Evolutionary conservation across 352 stramenopile species (phyloP).

Genomic region (Phytophthora hybrid): DNA sequence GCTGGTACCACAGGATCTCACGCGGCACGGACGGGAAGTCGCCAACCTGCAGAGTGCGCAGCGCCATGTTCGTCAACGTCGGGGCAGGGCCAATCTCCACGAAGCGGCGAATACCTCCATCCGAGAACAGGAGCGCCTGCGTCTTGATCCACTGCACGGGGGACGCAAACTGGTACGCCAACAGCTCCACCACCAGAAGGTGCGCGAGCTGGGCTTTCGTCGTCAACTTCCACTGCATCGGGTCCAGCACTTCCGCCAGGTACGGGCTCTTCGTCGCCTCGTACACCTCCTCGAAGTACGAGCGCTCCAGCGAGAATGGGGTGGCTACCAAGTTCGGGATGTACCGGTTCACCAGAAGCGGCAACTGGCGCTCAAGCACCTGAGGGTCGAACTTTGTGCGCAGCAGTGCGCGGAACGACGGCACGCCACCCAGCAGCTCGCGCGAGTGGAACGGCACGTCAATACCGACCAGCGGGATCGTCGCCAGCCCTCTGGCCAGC

Average conservation of each 20-base stretch:
- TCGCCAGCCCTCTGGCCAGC: constrained; percentile 73
- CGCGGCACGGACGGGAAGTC: no score
- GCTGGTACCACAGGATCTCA: constrained; percentile 89
- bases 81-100: constrained; percentile 86
- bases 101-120: constrained; percentile 68
- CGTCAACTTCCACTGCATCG: constrained; percentile 76
- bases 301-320: constrained; percentile 79
- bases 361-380: constrained; percentile 72
- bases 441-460: no score
- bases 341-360: constrained; percentile 79
- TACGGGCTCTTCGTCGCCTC: constrained; percentile 77
- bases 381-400: constrained; percentile 79
- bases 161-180: constrained; percentile 91
- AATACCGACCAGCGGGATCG: no score
- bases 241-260: constrained; percentile 69
- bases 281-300: constrained; percentile 82
- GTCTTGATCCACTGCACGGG: constrained; percentile 93
- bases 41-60: constrained; percentile 76
- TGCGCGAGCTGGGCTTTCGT: constrained; percentile 76
- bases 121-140: constrained; percentile 77
- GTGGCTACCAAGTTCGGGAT: constrained; percentile 88
- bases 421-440: no score
- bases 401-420: no score
- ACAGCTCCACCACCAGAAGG: constrained; percentile 83
- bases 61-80: constrained; percentile 88